Base-by-base conservation (phyloP, 768 basidiomycete species). In the Russula sp. region DNA sequence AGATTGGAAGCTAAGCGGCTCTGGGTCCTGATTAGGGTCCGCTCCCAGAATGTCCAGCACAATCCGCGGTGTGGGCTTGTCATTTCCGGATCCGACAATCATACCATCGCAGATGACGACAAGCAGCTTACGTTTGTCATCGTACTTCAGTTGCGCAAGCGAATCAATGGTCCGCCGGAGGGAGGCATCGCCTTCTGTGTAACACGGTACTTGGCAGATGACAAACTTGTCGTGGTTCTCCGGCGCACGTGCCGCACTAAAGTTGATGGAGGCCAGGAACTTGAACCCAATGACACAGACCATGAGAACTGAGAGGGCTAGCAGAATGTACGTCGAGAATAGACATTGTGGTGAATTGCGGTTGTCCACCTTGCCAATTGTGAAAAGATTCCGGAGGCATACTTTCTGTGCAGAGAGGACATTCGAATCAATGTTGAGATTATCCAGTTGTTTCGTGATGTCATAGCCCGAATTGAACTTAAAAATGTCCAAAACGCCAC, bases 191-290 rank as follows among this genome's bases (percentile, higher is more conserved):
- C 94, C 96, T 79, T 98, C 96, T 3, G 96, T 98, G 72, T 98
- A 98, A 81, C 96, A 98, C 34, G 96, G 96, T 0, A 98, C 93
- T 70, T 98, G 96, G 72, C 95, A 98, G 68, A 96, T 92, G 65
- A 97, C 89, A 67, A 97, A 96, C 75, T 97, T 96, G 78, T 97
- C 93, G 71, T 94, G 93, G 68, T 94, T 90, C 74, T 96, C 94
- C 0, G 93, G 94, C 7, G 90, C 88, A 59, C 92, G 84, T 18
- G 83, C 73, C 3, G 86, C 75, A 50, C 84, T 83, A 70, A 97
- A 92, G 74, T 91, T 88, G 72, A 96, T 79, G 0, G 92, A 93
- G 1, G 92, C 91, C 64, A 97, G 75, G 78, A 96, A 96, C 75
- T 96, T 98, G 87, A 96, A 95, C 0, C 87, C 94, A 70, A 97